Base-by-base conservation (phyloP, 768 basidiomycete species). In the Xerocomellus dryophilus region DNA sequence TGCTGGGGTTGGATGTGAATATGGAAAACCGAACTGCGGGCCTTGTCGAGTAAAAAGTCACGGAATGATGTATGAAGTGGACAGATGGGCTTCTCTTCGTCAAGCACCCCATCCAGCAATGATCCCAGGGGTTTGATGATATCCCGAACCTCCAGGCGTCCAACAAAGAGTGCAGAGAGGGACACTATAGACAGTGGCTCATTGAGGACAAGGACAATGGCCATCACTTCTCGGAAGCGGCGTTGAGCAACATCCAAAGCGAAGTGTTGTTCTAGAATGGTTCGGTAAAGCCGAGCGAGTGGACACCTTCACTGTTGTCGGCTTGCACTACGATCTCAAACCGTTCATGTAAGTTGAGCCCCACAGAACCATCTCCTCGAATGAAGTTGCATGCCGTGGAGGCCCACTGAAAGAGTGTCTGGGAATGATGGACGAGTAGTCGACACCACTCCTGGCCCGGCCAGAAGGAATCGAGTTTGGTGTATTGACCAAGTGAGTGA, bases 381-480 rank as follows among this genome's bases (percentile, higher is more conserved):
- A 25, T 25, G 2, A 25, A 25, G 23, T 40, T n/a, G 43, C 65
- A 66, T 0, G 55, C 66, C 0, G 57, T 56, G 12, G 41, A 52
- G 1, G 63, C 66, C 66, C 66, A 67, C 47, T 64, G 62, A 32
- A 68, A 68, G 12, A 65, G 57, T 5, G 53, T 61, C 7, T 66
- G 54, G 2, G 63, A 62, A 9, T 23, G 58, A 4, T 57, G 12
- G 12, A 58, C 50, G 12, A 68, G 55, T 4, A 41, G 10, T 8
- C n/a, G 32, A 45, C 53, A 48, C 62, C 55, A 61, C 15, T 52
- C 45, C 42, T 25, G 7, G 31, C 55, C 29, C 2, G 47, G 46
- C 38, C 34, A 47, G 1, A 2, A 36, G 1, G 12, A 23, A 6
- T 50, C 25, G 4, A 54, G 46, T 17, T 32, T 11, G 3, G 31